These are phyloP conservation scores for Arthrobotrys musiformis DNA, from an alignment of 2,329 filamentous ascomycete species.

Conservation along the genomic window DNA sequence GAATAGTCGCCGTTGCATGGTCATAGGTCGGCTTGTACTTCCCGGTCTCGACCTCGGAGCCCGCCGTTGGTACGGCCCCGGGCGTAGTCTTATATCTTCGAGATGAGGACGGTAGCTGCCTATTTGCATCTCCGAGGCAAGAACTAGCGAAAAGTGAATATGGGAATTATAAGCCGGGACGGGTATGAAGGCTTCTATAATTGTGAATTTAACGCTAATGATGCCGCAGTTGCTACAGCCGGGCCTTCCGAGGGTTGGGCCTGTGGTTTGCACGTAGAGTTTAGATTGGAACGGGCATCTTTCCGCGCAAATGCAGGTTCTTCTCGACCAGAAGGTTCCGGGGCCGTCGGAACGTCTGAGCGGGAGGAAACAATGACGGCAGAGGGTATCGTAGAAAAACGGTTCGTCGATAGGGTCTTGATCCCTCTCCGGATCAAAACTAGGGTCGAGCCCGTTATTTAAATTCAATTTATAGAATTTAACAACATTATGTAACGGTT, in stretches of 20 bases:
- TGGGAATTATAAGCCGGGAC: not conserved
- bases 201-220: conserved; percentile 27
- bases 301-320: conserved; percentile 11
- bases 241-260: not conserved
- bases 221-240: conserved; percentile 16
- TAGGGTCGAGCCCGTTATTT: not conserved
- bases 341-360: not conserved
- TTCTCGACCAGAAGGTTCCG: not conserved
- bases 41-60: no score
- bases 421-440: not conserved
- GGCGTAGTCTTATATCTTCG: not conserved
- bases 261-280: not conserved
- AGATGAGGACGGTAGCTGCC: not conserved
- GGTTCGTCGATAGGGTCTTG: conserved; percentile 1
- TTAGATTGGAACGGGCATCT: not conserved
- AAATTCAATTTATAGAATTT: not conserved
- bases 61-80: not conserved
- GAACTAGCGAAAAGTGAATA: not conserved
- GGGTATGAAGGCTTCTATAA: conserved; percentile 14
- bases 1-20: not conserved
- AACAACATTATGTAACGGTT: not conserved
- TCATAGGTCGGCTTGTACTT: not conserved
- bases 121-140: conserved; percentile 14
- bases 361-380: conserved; percentile 24
- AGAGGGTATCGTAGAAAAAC: conserved; percentile 27